Base-by-base conservation (phyloP, 2,329 filamentous ascomycete species). In the Penicillium verrucosum region DNA sequence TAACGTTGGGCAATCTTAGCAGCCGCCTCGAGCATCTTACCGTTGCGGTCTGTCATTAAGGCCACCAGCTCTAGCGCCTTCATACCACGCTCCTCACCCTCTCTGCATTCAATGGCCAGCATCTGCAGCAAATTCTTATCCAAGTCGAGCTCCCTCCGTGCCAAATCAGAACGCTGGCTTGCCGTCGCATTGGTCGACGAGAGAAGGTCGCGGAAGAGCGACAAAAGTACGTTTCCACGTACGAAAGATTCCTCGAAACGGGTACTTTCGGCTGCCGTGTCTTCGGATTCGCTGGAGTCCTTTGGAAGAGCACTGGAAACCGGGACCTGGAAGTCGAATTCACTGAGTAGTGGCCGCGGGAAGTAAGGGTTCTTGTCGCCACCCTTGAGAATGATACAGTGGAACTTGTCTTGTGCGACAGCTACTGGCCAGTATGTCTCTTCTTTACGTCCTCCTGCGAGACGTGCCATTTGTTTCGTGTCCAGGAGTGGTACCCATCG, bases 341-440 rank as follows among this genome's bases (percentile, higher is more conserved):
- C 94, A 41, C 88, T 92, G 36, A 99, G 86, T 37, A 97, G 79
- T 2, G 91, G 92, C 10, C 89, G 87, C 11, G 91, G 94, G 77
- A 93, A 97, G 78, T 94, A 97, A 0, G 93, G 92, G 69, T 97
- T 90, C 69, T 88, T 85, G 70, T 99, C 94, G 36, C 89, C 89
- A 60, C 94, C 94, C 77, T 99, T 99, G 70, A 99, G 86, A 67
- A 99, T 97, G 76, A 99, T 97, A 78, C 95, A 99, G 80, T 97
- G 93, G 75, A 99, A 99, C 69, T 89, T 93, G 68, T 89, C 83
- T 66, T 92, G 86, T 2, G 93, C 91, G 1, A 97, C 92, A 0
- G 94, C 94, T 32, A 99, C 90, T 1, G 94, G 94, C 84, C 92
- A 99, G 78, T 99, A 99, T 0, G 82, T 85, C 75, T 99, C 94